Base-by-base conservation (phyloP, 768 basidiomycete species). In the Lactarius evosmus region DNA sequence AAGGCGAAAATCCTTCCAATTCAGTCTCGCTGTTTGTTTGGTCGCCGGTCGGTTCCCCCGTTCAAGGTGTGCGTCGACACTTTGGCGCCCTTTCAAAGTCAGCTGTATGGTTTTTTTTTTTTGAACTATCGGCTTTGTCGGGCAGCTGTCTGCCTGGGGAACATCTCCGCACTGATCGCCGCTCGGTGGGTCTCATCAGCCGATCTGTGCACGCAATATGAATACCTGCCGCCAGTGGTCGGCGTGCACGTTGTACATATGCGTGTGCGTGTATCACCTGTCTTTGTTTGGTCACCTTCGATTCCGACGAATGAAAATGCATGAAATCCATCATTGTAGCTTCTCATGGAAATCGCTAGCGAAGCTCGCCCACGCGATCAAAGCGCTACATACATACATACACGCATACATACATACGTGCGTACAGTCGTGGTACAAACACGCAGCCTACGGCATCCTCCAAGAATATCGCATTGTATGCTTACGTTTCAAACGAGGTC, bases 1-100 rank as follows among this genome's bases (percentile, higher is more conserved):
- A 65, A 65, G 66, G 66, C 63, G 66, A 67, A 65, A 67, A 67
- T 67, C 66, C 59, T 65, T 66, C 62, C 36, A 59, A 65, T 67
- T 65, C 63, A 65, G 57, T 65, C 55, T 56, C 63, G 66, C 66
- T 36, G 30, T 60, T 67, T 65, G 32, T 65, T 64, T 65, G 58
- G 66, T 60, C 62, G 11, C 66, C 66, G 66, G 62, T n/a, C 62
- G 62, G 25, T 56, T 34, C 46, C 44, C n/a, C 22, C 33, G 29
- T 22, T 50, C 30, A n/a, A 40, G 51, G 14, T n/a, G n/a, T n/a
- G 40, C 46, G 11, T 61, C 40, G 41, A 27, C 44, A 19, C 27
- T 49, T 56, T 49, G 54, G 56, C 56, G 49, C 56, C 56, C 14
- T 63, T 25, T 46, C 7, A 46, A 58, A 29, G 41, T 59, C 63